Percentiles rank a stretch among this genome's conserved stretches.
Evolutionary conservation across 1,284 basidiomycete species (phyloP).

Genomic region (Trichosporon faecale): DNA sequence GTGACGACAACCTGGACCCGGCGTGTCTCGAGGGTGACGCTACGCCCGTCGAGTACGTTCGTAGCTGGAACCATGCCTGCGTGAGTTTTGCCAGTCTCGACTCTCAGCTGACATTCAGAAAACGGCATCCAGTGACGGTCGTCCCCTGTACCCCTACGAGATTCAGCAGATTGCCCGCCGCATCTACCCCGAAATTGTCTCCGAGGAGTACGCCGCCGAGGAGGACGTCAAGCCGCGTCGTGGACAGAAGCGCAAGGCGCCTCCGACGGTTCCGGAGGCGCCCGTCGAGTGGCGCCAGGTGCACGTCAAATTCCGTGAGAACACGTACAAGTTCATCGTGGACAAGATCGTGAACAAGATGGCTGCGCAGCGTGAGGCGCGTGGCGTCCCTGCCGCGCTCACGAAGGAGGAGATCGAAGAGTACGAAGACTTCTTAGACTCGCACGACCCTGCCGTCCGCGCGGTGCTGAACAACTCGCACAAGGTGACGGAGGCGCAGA

Average conservation of each 20-base stretch:
- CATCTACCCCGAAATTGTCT: slow-evolving; percentile 46
- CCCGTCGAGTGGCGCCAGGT: slow-evolving; percentile 55
- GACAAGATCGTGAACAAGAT: slow-evolving; percentile 68
- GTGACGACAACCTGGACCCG: slow-evolving; percentile 95
- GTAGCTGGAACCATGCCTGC: slow-evolving; percentile 83
- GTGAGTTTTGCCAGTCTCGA: slow-evolving; percentile 55
- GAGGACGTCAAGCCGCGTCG: slow-evolving; percentile 16
- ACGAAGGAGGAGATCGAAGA: slow-evolving; percentile 68
- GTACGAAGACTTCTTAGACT: slow-evolving; percentile 41
- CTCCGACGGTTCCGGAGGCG: slow-evolving; percentile 24
- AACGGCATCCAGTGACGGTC: slow-evolving; percentile 60
- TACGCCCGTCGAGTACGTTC: slow-evolving; percentile 81
- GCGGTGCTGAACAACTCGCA: slow-evolving; percentile 80
- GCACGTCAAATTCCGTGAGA: slow-evolving; percentile 71
- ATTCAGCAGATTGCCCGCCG: slow-evolving; percentile 70
- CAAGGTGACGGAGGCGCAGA: slow-evolving; percentile 81
- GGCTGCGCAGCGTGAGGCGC: slow-evolving; percentile 65
- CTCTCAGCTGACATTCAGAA: slow-evolving; percentile 51
- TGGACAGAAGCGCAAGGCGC: slow-evolving; percentile 18
- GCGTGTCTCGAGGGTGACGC: slow-evolving; percentile 93
- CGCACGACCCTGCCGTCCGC: slow-evolving; percentile 54
- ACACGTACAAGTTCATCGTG: slow-evolving; percentile 70
- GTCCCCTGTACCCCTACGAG: slow-evolving; percentile 80
- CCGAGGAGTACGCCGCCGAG: slow-evolving; percentile 14
- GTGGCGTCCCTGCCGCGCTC: slow-evolving; percentile 69